Conservation (phyloP, 768 basidiomycete species). For the Lyophyllum atratum region DNA sequence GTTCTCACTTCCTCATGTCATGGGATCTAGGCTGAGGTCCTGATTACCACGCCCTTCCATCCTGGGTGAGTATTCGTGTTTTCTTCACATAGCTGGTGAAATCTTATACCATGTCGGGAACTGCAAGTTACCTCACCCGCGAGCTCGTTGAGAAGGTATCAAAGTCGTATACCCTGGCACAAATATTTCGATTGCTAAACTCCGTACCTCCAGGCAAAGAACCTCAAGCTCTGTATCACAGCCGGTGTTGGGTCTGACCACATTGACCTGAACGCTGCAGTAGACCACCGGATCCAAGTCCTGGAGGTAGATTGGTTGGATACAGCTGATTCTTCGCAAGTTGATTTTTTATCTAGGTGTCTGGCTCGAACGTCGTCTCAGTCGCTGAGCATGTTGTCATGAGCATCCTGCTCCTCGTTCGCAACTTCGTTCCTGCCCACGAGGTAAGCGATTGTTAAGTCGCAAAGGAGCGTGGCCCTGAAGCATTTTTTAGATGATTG, state of each 20-base stretch:
- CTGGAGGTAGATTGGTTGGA: conserved; percentile 48
- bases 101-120: not conserved
- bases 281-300: conserved; percentile 77
- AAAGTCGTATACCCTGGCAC: not conserved
- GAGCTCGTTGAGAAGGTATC: conserved; percentile 69
- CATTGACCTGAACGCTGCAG: conserved; percentile 87
- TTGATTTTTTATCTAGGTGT: conserved; percentile 47
- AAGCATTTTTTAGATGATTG: conserved; percentile 59
- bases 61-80: conserved; percentile 46
- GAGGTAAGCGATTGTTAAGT: conserved; percentile 47
- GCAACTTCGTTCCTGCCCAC: conserved; percentile 88
- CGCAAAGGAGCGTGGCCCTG: not conserved
- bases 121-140: conserved; percentile 66
- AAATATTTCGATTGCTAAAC: conserved; percentile 1
- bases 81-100: not conserved
- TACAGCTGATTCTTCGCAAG: not conserved
- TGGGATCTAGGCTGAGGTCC: conserved; percentile 65
- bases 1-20: conserved; percentile 9
- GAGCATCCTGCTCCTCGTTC: conserved; percentile 87
- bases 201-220: conserved; percentile 61
- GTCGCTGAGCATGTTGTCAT: conserved; percentile 92
- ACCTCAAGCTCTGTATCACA: conserved; percentile 87
- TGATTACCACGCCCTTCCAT: conserved; percentile 87
- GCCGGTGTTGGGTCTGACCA: conserved; percentile 92
- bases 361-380: conserved; percentile 88